Evolutionary conservation across 352 stramenopile genomes (phyloP).

Genomic region (Pythium aphanidermatum): DNA sequence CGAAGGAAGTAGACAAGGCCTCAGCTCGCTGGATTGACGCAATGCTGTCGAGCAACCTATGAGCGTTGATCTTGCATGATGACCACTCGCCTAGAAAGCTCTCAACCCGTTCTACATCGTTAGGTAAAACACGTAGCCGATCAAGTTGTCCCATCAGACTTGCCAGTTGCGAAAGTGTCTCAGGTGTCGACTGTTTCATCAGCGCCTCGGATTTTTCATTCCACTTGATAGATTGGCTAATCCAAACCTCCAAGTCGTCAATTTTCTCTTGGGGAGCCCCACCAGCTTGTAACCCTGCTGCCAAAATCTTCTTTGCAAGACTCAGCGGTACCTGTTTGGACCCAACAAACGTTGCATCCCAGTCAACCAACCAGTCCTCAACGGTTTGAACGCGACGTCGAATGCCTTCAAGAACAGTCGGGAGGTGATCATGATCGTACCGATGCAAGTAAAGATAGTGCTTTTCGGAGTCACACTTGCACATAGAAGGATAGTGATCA

Average conservation of each 20-base stretch:
- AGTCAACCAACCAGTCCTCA: constrained; percentile 36
- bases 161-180: constrained; percentile 4
- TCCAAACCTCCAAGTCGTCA: constrained; percentile 13
- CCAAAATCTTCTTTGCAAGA: constrained; percentile 21
- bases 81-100: constrained; percentile 11
- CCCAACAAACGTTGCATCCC: constrained; percentile 19
- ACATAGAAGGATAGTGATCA: constrained; percentile 75
- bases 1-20: constrained; percentile 3
- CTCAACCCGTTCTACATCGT: constrained; percentile 11
- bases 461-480: constrained; percentile 47
- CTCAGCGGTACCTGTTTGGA: background rate
- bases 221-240: constrained; percentile 17
- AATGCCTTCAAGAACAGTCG: constrained; percentile 30
- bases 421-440: constrained; percentile 34
- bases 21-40: constrained; percentile 6
- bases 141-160: constrained; percentile 2
- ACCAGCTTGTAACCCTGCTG: constrained; percentile 10
- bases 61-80: constrained; percentile 4
- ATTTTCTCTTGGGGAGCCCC: constrained; percentile 15
- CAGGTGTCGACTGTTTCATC: background rate
- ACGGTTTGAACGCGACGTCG: constrained; percentile 27
- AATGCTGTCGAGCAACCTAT: constrained; percentile 4
- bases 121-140: background rate
- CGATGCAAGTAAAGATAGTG: constrained; percentile 64
- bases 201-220: constrained; percentile 8